A percentile compares a stretch with the other conserved stretches of the same genome.
Evolutionary conservation across 208 protist genomes (phyloP).

Genomic region (Wallacemonas sp.): DNA sequence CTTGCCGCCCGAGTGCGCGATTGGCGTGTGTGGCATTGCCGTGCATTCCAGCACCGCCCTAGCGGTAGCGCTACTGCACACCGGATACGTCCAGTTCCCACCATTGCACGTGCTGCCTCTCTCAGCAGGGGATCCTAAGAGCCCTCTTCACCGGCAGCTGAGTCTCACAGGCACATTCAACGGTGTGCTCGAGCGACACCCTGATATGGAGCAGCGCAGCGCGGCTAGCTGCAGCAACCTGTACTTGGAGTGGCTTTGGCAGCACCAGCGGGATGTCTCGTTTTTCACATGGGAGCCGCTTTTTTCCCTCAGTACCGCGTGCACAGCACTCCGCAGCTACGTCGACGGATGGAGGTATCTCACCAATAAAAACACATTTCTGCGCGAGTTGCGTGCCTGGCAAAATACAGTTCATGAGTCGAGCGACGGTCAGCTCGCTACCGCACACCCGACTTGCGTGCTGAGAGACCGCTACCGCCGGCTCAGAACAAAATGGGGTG

Average conservation of each 20-base stretch:
- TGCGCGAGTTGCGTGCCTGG: background rate
- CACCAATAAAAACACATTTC: conserved; percentile 4
- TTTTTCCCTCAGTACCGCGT: conserved; percentile 13
- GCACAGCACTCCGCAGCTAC: conserved; percentile 4
- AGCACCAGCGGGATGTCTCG: conserved; percentile 14
- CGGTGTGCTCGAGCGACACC: background rate
- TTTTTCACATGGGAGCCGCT: conserved; percentile 46
- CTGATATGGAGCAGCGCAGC: background rate
- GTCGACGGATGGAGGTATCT: background rate
- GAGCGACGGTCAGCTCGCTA: background rate
- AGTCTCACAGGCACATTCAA: conserved; percentile 14
- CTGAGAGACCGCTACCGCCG: conserved; percentile 40
- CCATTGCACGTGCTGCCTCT: conserved; percentile 46
- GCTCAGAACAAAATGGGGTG: conserved; percentile 40
- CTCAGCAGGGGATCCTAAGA: conserved; percentile 7
- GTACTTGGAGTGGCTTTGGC: conserved; percentile 18
- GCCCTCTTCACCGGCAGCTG: conserved; percentile 18
- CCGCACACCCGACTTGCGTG: background rate
- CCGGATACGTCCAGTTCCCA: conserved; percentile 22
- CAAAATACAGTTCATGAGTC: background rate
- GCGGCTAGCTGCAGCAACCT: background rate
- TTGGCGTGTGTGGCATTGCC: conserved; percentile 44
- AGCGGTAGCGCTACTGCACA: conserved; percentile 39
- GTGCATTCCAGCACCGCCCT: conserved; percentile 59
- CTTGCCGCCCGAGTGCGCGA: conserved; percentile 22